phyloP scores from a whole-genome alignment of 345 rosid species.

The Syzygium aqueum region DNA sequence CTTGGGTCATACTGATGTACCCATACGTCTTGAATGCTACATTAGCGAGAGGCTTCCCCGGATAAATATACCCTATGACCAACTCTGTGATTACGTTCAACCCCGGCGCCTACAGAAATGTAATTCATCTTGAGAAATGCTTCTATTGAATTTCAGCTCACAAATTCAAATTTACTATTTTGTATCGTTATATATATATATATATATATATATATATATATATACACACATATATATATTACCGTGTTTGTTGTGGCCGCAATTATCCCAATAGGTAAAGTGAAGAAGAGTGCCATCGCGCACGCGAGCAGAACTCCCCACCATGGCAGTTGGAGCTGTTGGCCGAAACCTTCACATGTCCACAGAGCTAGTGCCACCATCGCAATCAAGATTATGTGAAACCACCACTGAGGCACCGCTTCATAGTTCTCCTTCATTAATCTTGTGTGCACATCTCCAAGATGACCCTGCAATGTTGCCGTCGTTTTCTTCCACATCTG shows the following conservation, averaged over 20 bases:
- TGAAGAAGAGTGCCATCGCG: slow-evolving; percentile 52
- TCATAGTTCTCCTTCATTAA: slow-evolving; percentile 74
- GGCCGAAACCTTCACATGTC: slow-evolving; percentile 71
- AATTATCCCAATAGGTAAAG: slow-evolving; percentile 66
- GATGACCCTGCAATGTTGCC: slow-evolving; percentile 21
- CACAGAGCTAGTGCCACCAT: slow-evolving; percentile 35
- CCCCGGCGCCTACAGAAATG: slow-evolving; percentile 45
- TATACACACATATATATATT: background rate
- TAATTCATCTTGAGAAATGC: background rate
- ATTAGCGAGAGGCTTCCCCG: slow-evolving; percentile 82
- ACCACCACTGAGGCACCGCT: slow-evolving; percentile 83
- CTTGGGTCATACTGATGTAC: slow-evolving; percentile 72
- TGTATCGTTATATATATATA: background rate
- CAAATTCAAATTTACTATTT: too few relatives aligned
- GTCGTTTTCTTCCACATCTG: slow-evolving; percentile 55
- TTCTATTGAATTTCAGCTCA: too few relatives aligned
- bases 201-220: too few relatives aligned
- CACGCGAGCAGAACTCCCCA: slow-evolving; percentile 76
- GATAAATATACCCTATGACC: slow-evolving; percentile 62
- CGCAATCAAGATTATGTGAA: slow-evolving; percentile 22
- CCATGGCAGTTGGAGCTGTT: slow-evolving; percentile 83
- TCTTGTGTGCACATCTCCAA: slow-evolving; percentile 65
- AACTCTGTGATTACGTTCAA: slow-evolving; percentile 74
- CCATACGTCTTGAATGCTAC: slow-evolving; percentile 88
- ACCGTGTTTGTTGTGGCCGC: slow-evolving; percentile 82